A percentile compares a stretch with the other conserved stretches of the same genome.
Conservation (phyloP, 257 asterid species). For the Solanum pennellii region DNA sequence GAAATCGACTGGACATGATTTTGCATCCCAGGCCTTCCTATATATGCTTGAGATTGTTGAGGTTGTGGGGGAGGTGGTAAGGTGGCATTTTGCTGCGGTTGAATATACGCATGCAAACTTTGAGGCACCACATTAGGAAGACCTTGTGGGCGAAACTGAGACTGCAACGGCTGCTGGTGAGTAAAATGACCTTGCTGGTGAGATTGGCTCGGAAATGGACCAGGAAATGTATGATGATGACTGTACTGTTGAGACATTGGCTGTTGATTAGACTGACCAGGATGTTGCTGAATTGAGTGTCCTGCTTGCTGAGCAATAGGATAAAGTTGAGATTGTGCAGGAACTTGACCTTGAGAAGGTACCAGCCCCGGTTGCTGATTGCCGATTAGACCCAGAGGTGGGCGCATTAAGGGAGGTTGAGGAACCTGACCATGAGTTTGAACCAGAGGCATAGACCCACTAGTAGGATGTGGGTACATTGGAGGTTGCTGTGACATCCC, state of each 20-base stretch:
- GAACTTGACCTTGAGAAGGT: constrained; percentile 41
- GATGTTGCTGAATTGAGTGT: constrained; percentile 40
- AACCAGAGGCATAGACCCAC: constrained; percentile 37
- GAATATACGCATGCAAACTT: constrained; percentile 8
- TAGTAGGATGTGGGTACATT: constrained; percentile 20
- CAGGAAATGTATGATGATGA: constrained; percentile 46
- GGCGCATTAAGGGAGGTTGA: constrained; percentile 36
- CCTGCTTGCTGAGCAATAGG: constrained; percentile 38
- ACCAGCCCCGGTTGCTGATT: constrained; percentile 36
- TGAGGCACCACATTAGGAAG: constrained; percentile 34
- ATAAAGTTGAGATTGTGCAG: constrained; percentile 41
- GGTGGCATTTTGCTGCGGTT: constrained; percentile 20
- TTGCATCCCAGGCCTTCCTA: constrained; percentile 40
- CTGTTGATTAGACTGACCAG: constrained; percentile 46
- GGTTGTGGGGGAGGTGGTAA: constrained; percentile 21
- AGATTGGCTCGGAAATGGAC: constrained; percentile 37
- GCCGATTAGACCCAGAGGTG: constrained; percentile 36
- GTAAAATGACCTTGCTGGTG: constrained; percentile 38
- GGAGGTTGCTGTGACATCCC: constrained; percentile 39
- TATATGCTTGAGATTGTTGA: constrained; percentile 44
- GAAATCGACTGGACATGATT: constrained; percentile 34
- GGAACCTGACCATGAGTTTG: constrained; percentile 43
- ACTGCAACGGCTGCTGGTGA: constrained; percentile 41
- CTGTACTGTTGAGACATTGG: constrained; percentile 36
- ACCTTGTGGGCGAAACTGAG: constrained; percentile 45